These are phyloP conservation scores for Oryza rufipogon DNA, from an alignment of 176 grass and related monocot species.

Conservation along the genomic window DNA sequence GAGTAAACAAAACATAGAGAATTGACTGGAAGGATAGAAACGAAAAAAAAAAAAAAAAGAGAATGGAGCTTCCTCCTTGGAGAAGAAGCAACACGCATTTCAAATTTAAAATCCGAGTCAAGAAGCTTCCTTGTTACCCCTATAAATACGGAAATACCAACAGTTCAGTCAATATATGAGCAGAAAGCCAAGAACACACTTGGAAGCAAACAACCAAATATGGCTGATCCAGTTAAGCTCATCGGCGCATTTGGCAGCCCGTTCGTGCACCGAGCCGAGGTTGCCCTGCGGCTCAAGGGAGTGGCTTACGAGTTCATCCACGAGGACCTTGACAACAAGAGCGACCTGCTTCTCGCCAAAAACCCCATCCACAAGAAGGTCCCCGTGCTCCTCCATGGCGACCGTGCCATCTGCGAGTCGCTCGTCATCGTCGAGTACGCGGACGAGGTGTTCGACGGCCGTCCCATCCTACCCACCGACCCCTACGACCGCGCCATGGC, in stretches of 20 bases:
- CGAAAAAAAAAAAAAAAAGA: too few relatives aligned
- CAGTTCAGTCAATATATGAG: too few relatives aligned
- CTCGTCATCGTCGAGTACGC: conserved; percentile 59
- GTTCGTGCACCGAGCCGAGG: conserved; percentile 25
- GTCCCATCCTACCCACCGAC: conserved; percentile 2
- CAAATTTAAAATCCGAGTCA: not conserved
- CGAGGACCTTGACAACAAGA: conserved; percentile 54
- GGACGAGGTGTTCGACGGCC: conserved; percentile 53
- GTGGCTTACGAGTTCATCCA: conserved; percentile 49
- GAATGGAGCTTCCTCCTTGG: not conserved
- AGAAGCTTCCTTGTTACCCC: not conserved
- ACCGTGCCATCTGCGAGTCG: conserved; percentile 41
- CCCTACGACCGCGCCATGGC: conserved; percentile 26
- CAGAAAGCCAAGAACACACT: too few relatives aligned
- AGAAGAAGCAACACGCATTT: not conserved
- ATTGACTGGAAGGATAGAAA: too few relatives aligned
- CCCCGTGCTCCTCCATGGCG: conserved; percentile 61
- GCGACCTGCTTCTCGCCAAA: conserved; percentile 42
- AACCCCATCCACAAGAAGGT: conserved; percentile 59
- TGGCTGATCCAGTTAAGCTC: conserved; percentile 45
- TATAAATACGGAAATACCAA: too few relatives aligned
- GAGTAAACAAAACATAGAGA: too few relatives aligned
- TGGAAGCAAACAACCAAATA: not conserved
- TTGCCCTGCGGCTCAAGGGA: conserved; percentile 44
- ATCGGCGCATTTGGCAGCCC: conserved; percentile 43